Evolutionary conservation across 2,329 filamentous ascomycete genomes (phyloP).

Genomic region (Fusarium sp.): DNA sequence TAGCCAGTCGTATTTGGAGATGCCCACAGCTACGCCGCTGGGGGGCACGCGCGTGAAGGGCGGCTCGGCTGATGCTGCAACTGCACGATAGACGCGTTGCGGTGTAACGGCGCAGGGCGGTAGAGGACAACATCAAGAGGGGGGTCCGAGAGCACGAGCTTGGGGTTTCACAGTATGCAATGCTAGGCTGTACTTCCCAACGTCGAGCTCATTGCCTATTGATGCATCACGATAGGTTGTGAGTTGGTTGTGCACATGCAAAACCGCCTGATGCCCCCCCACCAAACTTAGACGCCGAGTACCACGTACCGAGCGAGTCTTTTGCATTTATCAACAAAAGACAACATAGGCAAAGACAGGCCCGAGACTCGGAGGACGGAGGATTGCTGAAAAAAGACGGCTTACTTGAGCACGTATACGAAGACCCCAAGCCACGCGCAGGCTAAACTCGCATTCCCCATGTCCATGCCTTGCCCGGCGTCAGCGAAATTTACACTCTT

Average conservation of each 20-base stretch:
- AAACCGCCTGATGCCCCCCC: neutral
- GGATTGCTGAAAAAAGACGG: neutral
- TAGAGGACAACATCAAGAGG: slow-evolving; percentile 4
- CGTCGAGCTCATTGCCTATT: neutral
- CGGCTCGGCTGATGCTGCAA: slow-evolving; percentile 33
- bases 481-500: neutral
- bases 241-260: neutral
- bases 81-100: slow-evolving; percentile 34
- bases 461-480: neutral
- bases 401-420: neutral
- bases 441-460: slow-evolving; percentile 15
- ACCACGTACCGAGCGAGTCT: neutral
- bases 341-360: neutral
- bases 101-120: neutral
- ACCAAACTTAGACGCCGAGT: slow-evolving; percentile 6
- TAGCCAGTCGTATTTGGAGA: slow-evolving; percentile 8
- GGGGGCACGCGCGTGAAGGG: slow-evolving; percentile 31
- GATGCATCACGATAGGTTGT: neutral
- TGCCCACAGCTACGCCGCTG: slow-evolving; percentile 16
- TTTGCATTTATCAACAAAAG: neutral
- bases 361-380: neutral
- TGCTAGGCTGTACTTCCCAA: neutral
- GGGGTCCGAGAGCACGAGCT: slow-evolving; percentile 15
- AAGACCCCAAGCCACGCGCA: slow-evolving; percentile 9
- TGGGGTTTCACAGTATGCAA: slow-evolving; percentile 25